phyloP scores from a whole-genome alignment of 208 protist genomes.

The Tritrichomonas musculus region DNA sequence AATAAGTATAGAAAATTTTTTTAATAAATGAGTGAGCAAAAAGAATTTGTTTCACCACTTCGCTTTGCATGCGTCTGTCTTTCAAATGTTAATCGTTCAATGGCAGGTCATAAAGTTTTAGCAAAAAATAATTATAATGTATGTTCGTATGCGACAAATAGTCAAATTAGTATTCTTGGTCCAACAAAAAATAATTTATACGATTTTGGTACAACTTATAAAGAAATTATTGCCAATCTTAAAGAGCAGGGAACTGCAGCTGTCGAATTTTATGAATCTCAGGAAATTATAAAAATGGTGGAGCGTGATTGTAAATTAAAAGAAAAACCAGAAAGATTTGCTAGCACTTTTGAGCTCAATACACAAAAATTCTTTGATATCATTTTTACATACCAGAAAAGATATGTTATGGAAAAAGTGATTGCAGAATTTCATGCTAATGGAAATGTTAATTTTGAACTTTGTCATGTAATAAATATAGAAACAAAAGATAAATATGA shows the following conservation, averaged over 20 bases:
- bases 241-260: not conserved
- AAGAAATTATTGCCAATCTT: not conserved
- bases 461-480: not conserved
- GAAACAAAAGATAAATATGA: not conserved
- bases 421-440: not conserved
- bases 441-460: not conserved
- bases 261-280: not conserved
- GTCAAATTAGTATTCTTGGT: not conserved
- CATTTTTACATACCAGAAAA: conserved; percentile 13
- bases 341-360: not conserved
- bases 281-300: not conserved
- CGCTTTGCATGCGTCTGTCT: not conserved
- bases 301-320: not conserved
- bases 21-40: too few species aligned
- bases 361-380: conserved; percentile 14
- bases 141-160: not conserved
- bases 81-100: conserved; percentile 25
- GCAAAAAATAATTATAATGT: not conserved
- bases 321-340: conserved; percentile 16
- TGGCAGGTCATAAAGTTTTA: not conserved
- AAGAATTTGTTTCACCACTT: not conserved
- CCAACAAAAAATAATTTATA: not conserved
- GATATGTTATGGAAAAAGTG: conserved; percentile 5
- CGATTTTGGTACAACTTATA: conserved; percentile 13
- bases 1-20: too few species aligned